phyloP scores from a whole-genome alignment of 495 filamentous ascomycete species.

The Parachaetomium inaequale region DNA sequence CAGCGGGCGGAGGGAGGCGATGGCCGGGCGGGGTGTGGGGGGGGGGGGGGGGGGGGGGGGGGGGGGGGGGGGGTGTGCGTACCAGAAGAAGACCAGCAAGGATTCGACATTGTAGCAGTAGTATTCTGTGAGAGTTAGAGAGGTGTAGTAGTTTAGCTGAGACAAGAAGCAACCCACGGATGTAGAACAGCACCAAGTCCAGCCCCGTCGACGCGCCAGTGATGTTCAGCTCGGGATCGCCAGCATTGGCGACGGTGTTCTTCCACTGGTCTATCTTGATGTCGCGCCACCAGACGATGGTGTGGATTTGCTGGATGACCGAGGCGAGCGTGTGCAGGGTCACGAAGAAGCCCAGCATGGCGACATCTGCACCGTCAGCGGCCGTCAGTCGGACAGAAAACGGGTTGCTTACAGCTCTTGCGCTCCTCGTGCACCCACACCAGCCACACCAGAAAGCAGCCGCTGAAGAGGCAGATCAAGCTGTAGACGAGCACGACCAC shows the following conservation, averaged over 20 bases:
- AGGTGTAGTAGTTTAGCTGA: neutral
- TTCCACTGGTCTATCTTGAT: conserved; percentile 43
- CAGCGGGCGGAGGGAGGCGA: neutral
- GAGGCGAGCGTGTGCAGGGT: conserved; percentile 40
- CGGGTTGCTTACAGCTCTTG: conserved; percentile 42
- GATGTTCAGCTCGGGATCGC: conserved; percentile 44
- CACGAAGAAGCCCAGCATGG: conserved; percentile 39
- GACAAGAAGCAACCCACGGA: conserved; percentile 32
- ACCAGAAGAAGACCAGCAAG: conserved; percentile 47
- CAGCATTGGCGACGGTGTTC: conserved; percentile 34
- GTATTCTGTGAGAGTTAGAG: conserved; percentile 35
- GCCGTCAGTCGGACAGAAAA: neutral
- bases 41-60: no score
- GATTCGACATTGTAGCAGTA: conserved; percentile 50
- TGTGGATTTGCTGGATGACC: conserved; percentile 47
- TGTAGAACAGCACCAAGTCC: conserved; percentile 47
- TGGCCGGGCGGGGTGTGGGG: neutral
- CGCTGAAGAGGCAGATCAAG: conserved; percentile 36
- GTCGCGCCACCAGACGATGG: conserved; percentile 39
- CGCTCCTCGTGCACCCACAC: conserved; percentile 45
- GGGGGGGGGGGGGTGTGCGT: no score
- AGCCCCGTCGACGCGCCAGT: conserved; percentile 42
- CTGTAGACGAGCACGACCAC: conserved; percentile 43
- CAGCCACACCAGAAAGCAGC: conserved; percentile 39
- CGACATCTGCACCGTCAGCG: conserved; percentile 37